A percentile compares a stretch with the other conserved stretches of the same genome.
phyloP scores from a whole-genome alignment of 179 eudicot species.

The Nepenthes alata region DNA sequence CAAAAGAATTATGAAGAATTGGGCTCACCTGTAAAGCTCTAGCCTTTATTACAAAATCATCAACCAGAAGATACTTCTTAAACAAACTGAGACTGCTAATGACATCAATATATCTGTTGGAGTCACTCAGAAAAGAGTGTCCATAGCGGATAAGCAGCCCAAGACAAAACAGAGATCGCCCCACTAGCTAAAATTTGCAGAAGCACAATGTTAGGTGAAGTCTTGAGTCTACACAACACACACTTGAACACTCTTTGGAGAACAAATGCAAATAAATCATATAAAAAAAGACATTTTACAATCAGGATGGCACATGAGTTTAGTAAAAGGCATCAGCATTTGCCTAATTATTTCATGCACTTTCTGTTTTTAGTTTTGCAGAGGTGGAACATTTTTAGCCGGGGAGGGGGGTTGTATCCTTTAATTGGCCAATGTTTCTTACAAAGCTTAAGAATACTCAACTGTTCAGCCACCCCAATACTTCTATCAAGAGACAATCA shows the following conservation, averaged over 20 bases:
- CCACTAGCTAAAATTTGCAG: slow-evolving; percentile 51
- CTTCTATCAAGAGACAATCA: too few species aligned
- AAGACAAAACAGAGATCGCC: slow-evolving; percentile 87
- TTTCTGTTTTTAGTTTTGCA: too few species aligned
- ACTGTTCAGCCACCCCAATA: too few species aligned
- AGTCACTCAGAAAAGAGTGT: slow-evolving; percentile 37
- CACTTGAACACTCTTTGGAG: not conserved
- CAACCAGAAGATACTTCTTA: slow-evolving; percentile 79
- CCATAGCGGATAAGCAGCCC: slow-evolving; percentile 96
- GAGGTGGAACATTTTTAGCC: too few species aligned
- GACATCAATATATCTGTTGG: slow-evolving; percentile 38
- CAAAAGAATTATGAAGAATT: slow-evolving; percentile 5
- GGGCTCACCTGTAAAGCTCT: slow-evolving; percentile 78
- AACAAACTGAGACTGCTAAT: slow-evolving; percentile 54
- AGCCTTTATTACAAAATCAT: slow-evolving; percentile 72
- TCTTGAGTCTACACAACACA: not conserved
- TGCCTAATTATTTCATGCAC: too few species aligned
- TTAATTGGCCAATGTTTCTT: too few species aligned
- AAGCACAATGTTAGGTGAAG: not conserved
- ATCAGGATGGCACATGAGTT: too few species aligned
- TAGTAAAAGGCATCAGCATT: too few species aligned
- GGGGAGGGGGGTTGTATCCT: too few species aligned
- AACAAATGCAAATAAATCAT: not conserved
- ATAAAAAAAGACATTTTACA: too few species aligned
- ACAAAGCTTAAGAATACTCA: too few species aligned